Evolutionary conservation across 164 flowering plant genomes (phyloP), one percentile per base, ranked within the genome.

Genomic region (Vitis amurensis): DNA sequence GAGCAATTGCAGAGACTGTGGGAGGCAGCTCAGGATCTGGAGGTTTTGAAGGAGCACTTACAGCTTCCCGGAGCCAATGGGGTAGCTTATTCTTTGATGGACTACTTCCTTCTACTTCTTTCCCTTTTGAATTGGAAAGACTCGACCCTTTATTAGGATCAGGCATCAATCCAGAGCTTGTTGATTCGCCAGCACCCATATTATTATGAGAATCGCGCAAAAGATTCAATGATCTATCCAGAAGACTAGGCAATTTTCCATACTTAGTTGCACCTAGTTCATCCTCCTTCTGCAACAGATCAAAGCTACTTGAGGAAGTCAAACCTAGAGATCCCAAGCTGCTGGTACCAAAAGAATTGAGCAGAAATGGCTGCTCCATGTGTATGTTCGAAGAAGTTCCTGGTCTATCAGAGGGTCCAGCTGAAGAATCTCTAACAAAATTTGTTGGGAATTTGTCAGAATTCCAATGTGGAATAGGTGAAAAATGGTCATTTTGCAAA

Each of bases 61-160:
- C 99, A 66, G 95, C 99, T 74, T 96, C 94, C 55, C 96, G 86
- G 65, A 96, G 97, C 99, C 99, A 96, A 80, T 93, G 99, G 44
- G 99, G 99, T 52, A 96, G 87, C 71, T 84, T 89, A 77, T 83
- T 84, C 73, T 79, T 76, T 2, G 81, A 76, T 61, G 88, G 78
- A 74, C 79, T 77, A 78, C 77, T 77, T 66, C 71, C 86, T 69
- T 63, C 69, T 56, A 70, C 70, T 23, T 78, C 88, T 70, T 82
- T 83, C 37, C 77, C 82, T 56, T 76, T 74, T 29, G 76, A 61
- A 55, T 71, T 64, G 67, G 73, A 67, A 68, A 70, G 50, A 68
- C 65, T 67, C 50, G 71, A 58, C 63, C 73, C 81, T 68, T 69
- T 70, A 59, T 71, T 68, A 44, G 73, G 72, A 55, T 77, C 79